Evolutionary conservation across 2,329 filamentous ascomycete species (phyloP).

Genomic region (Fusarium metavorans): DNA sequence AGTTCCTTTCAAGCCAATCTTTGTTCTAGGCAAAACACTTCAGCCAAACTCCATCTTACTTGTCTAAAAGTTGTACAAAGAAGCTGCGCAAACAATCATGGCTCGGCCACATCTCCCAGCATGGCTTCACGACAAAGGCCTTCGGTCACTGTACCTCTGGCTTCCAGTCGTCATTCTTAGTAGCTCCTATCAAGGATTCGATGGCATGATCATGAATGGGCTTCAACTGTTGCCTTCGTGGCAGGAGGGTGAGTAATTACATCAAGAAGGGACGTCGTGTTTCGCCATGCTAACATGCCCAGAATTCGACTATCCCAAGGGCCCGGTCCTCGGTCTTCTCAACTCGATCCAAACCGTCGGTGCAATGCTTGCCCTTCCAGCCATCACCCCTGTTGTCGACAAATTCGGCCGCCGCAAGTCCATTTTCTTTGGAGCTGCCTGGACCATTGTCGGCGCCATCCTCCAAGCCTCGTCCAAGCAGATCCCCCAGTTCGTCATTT

Average conservation of each 20-base stretch:
- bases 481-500: neutral
- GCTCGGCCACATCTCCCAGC: neutral
- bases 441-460: neutral
- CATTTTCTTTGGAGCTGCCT: neutral
- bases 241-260: neutral
- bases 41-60: neutral
- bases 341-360: neutral
- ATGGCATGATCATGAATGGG: neutral
- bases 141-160: slow-evolving; percentile 4
- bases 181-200: neutral
- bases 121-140: slow-evolving; percentile 11
- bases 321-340: neutral
- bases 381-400: neutral
- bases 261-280: neutral
- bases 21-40: too few relatives aligned
- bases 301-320: slow-evolving; percentile 1
- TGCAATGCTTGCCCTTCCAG: neutral
- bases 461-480: neutral
- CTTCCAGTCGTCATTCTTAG: slow-evolving; percentile 5
- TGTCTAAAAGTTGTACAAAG: neutral
- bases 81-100: neutral
- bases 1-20: neutral
- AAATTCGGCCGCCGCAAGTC: neutral
- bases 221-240: neutral
- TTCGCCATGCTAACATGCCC: neutral